Evolutionary conservation across 2,329 filamentous ascomycete genomes (phyloP), one percentile per base, ranked within the genome.

Genomic region (Graphilbum ipis-grandicollis): DNA sequence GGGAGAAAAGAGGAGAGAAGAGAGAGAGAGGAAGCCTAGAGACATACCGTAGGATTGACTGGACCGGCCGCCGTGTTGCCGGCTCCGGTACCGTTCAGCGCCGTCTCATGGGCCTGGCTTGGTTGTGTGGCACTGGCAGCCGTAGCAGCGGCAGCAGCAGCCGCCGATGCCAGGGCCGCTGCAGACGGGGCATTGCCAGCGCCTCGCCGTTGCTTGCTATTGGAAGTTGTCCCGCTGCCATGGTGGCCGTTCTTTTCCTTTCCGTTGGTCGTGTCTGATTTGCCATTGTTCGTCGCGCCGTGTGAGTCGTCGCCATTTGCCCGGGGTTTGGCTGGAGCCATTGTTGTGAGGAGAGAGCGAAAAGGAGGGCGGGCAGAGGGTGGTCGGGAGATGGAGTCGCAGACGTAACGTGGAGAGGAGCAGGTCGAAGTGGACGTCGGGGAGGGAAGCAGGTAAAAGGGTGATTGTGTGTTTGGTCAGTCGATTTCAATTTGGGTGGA

Each of bases 131-230:
- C 34, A 41, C 21, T 18, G 46, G 30, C 14, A 39, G 26, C 26
- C 14, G 26, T 8, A 28, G 41, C 39, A 5, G 38, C 21, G 28
- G 41, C 37, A 1, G 42, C 36, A 25, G 46, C 43, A 31, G 49
- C 38, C 31, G 47, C 36, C 25, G 46, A 43, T 30, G 49, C 38
- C 31, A 46, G 48, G 35, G 51, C 47, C 30, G 55, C 52, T 19
- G 55, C 51, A 26, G 44, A 41, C 13, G 41, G 43, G 28, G 45
- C 41, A 19, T 50, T 32, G 8, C 39, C 39, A 10, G 26, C 26
- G 12, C 8, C 15, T 28, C 69, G 63, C 37, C 67, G 66, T 54
- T 70, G 60, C 52, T 74, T 74, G 41, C 64, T 59, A 37, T 65
- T 65, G 12, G 43, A 23, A 5, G 6, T 33, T 9, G 39, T 21